These are phyloP conservation scores for Crithidia expoeki DNA, from an alignment of 208 protist genomes.

Conservation along the genomic window DNA sequence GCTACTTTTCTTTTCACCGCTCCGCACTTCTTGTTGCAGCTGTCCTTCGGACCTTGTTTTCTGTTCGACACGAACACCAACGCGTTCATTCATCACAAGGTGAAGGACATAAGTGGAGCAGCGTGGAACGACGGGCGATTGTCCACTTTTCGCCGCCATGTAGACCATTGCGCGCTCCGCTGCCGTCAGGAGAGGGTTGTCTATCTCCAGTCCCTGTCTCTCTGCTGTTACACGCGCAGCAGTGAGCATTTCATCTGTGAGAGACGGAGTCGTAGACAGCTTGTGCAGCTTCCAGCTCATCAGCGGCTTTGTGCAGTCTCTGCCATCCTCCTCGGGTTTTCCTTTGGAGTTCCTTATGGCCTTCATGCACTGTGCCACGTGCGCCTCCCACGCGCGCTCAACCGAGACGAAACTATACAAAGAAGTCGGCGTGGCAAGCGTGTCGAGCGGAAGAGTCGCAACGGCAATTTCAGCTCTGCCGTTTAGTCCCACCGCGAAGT, in stretches of 20 bases:
- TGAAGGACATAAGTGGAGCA: conserved; percentile 28
- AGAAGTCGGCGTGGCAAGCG: conserved; percentile 10
- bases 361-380: conserved; percentile 24
- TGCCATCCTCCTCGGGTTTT: background rate
- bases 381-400: conserved; percentile 45
- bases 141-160: conserved; percentile 9
- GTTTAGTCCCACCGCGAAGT: too few species aligned
- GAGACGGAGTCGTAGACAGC: conserved; percentile 6
- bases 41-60: background rate
- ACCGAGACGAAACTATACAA: conserved; percentile 52
- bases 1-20: too few species aligned
- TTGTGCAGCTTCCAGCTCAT: conserved; percentile 18
- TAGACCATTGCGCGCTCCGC: conserved; percentile 28
- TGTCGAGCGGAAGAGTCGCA: conserved; percentile 32
- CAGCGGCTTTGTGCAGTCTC: background rate
- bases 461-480: conserved; percentile 12
- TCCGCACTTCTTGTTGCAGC: background rate
- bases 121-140: conserved; percentile 11
- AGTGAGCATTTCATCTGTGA: background rate
- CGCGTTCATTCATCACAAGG: background rate
- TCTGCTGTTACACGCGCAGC: conserved; percentile 6
- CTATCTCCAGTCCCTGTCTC: conserved; percentile 4
- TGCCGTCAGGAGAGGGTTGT: conserved; percentile 19
- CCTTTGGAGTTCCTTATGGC: background rate
- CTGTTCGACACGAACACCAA: background rate